phyloP scores from a whole-genome alignment of 192 early-diverging fungal species.

The Irineochytrium annulatum region DNA sequence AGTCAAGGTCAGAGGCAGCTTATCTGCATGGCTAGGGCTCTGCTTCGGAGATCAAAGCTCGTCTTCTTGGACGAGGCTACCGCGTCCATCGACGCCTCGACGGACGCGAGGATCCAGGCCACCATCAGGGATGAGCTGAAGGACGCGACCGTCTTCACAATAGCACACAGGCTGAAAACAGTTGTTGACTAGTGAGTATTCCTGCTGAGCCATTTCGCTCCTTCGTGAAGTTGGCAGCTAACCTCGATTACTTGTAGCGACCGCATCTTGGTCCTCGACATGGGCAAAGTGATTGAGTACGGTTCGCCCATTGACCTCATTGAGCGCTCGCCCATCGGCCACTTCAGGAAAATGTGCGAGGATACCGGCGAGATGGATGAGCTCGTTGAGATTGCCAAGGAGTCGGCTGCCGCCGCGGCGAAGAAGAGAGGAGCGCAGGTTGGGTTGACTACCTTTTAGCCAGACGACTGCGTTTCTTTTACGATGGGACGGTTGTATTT shows the following conservation, averaged over 20 bases:
- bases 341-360: conserved; percentile 79
- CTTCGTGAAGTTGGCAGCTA: background rate
- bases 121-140: conserved; percentile 35
- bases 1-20: conserved; percentile 35
- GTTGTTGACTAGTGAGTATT: conserved; percentile 7
- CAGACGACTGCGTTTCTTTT: no score
- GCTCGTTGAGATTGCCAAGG: conserved; percentile 53
- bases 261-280: conserved; percentile 73
- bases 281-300: conserved; percentile 75
- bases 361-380: conserved; percentile 73
- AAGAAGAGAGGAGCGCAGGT: background rate
- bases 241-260: conserved; percentile 41
- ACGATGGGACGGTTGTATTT: no score
- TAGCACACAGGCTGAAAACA: conserved; percentile 33
- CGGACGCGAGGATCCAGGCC: conserved; percentile 33
- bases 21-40: conserved; percentile 47
- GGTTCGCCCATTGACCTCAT: conserved; percentile 73
- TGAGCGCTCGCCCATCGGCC: conserved; percentile 37
- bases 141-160: conserved; percentile 29
- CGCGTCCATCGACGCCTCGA: conserved; percentile 26
- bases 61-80: conserved; percentile 42
- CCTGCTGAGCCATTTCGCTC: background rate
- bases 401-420: background rate
- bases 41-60: conserved; percentile 33
- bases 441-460: no score